These are phyloP conservation scores for Pythium diclinum DNA, from an alignment of 352 stramenopile genomes.

Conservation along the genomic window DNA sequence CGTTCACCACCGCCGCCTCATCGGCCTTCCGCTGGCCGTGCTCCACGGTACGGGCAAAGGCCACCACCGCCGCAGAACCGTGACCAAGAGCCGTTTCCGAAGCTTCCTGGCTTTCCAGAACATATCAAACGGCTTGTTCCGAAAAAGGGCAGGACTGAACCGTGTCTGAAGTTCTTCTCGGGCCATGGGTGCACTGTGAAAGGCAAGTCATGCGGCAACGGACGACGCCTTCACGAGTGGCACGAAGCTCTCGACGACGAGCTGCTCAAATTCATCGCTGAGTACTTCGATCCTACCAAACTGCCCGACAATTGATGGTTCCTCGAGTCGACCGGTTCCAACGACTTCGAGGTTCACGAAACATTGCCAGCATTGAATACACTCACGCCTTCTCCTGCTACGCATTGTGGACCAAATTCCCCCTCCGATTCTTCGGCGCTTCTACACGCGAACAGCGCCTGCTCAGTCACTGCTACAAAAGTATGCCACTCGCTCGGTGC, in stretches of 20 bases:
- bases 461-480: too few species aligned
- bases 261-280: neutral
- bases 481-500: too few species aligned
- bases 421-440: too few species aligned
- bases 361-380: neutral
- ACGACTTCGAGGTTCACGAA: neutral
- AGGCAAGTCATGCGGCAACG: neutral
- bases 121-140: neutral
- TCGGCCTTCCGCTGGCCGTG: too few species aligned
- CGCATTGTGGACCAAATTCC: neutral
- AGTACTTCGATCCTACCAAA: neutral
- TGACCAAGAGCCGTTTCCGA: neutral
- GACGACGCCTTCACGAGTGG: neutral
- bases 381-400: neutral
- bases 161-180: neutral
- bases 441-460: too few species aligned
- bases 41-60: too few species aligned
- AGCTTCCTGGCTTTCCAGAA: neutral
- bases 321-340: neutral
- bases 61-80: too few species aligned
- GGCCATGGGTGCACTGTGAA: too few species aligned
- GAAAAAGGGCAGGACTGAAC: neutral
- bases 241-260: neutral
- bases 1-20: too few species aligned
- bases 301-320: neutral